Base-by-base conservation (phyloP, 2,329 filamentous ascomycete species). In the Neophaeococcomyces aloes region DNA sequence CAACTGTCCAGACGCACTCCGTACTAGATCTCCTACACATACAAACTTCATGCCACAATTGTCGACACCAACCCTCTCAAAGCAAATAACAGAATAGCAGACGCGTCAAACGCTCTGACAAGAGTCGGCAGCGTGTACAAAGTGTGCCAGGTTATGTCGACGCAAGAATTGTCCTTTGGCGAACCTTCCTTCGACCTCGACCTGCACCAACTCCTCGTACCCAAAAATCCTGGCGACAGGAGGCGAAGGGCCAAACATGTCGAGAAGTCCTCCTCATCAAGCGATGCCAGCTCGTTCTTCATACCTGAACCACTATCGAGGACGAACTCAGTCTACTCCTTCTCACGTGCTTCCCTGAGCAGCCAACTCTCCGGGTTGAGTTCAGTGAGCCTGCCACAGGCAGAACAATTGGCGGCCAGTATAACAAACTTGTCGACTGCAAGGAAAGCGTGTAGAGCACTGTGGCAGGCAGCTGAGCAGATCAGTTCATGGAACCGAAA, bases 401-500 rank as follows among this genome's bases (percentile, higher is more conserved):
- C 89, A 41, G 79, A 81, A 33, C 81, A 85, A 0, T 72, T 98
- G 17, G 86, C 86, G 21, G 83, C 79, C 50, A 86, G 82, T 57
- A 87, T 98, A 38, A 78, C 81, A 7, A 81, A 85, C 13, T 91
- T 96, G 37, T 79, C 86, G 7, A 91, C 84, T 0, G 86, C 88
- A 2, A 79, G 84, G 47, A 76, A 81, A n/a, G 91, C 89, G 19
- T 79, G 86, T 7, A 83, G 78, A 48, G 86, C 87, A 0, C 72
- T 96, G 43, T 82, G 86, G 52, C 83, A 85, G 53, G 86, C 89
- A 8, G 86, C 88, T 3, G 86, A 93, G 49, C 88, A 96, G 63
- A 96, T 98, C 53, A 76, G 83, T 50, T 81, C 83, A 57, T 98
- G 91, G 91, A 94, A 95, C 58, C 76, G 76, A 51, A 95, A 95